Evolutionary conservation across 331 rosid species (phyloP).

Genomic region (Erythrophleum ivorense): DNA sequence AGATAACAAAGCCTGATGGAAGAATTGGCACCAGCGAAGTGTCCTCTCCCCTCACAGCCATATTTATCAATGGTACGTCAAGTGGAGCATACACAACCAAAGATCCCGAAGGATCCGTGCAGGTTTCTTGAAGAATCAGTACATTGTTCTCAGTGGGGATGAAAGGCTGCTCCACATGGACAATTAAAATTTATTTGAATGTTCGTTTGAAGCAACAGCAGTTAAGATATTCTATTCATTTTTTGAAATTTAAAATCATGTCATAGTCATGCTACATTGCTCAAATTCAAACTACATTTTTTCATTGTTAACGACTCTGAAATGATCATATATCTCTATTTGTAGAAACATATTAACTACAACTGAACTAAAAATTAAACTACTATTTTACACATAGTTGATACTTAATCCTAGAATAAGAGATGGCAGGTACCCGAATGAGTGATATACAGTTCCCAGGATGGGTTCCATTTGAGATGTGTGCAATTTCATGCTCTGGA

Average conservation of each 20-base stretch:
- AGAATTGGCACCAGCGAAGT: slow-evolving; percentile 55
- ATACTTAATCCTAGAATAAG: neutral
- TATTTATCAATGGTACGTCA: slow-evolving; percentile 38
- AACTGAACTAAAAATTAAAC: too few relatives aligned
- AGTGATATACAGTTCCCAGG: slow-evolving; percentile 59
- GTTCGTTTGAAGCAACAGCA: neutral
- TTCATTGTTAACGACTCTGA: neutral
- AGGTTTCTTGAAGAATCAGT: slow-evolving; percentile 68
- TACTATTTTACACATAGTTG: neutral
- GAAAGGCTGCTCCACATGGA: slow-evolving; percentile 52
- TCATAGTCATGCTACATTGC: neutral
- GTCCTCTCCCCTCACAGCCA: slow-evolving; percentile 47
- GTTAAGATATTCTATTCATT: neutral
- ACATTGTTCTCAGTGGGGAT: slow-evolving; percentile 43
- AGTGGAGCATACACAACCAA: slow-evolving; percentile 65
- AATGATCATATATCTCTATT: neutral
- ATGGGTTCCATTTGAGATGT: slow-evolving; percentile 58
- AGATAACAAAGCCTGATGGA: slow-evolving; percentile 71
- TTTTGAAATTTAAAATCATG: neutral
- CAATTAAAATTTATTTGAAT: neutral
- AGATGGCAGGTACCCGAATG: slow-evolving; percentile 46
- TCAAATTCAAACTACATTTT: neutral
- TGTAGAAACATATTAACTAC: neutral
- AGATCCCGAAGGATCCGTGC: slow-evolving; percentile 51
- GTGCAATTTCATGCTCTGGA: slow-evolving; percentile 52